Evolutionary conservation across 2,329 filamentous ascomycete species (phyloP).

Genomic region (Stachybotrys elegans): DNA sequence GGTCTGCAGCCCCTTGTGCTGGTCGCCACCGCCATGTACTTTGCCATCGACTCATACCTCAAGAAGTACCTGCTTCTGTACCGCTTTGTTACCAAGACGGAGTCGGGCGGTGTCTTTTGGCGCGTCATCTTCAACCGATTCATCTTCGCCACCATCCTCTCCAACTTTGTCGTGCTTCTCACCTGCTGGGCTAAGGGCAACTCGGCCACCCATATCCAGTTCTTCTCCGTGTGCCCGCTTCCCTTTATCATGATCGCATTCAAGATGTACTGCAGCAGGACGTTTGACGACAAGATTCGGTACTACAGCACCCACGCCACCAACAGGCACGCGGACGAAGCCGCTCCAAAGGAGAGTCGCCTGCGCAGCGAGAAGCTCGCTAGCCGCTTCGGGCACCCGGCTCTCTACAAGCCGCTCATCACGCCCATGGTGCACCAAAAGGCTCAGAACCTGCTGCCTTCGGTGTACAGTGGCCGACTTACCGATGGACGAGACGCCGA

Average conservation of each 20-base stretch:
- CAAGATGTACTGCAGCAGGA: conserved; percentile 74
- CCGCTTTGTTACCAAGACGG: conserved; percentile 93
- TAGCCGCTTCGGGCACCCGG: conserved; percentile 83
- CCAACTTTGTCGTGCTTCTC: conserved; percentile 73
- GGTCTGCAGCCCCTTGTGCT: conserved; percentile 84
- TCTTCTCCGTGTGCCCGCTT: conserved; percentile 67
- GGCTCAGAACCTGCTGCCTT: conserved; percentile 79
- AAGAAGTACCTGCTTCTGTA: conserved; percentile 96
- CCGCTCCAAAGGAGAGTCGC: conserved; percentile 45
- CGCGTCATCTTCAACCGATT: conserved; percentile 88
- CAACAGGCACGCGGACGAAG: conserved; percentile 38
- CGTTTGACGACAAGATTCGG: conserved; percentile 74
- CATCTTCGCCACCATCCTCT: conserved; percentile 72
- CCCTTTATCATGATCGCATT: conserved; percentile 75
- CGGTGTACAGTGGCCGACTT: conserved; percentile 78
- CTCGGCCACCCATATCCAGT: conserved; percentile 47
- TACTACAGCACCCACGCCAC: conserved; percentile 70
- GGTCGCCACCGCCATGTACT: conserved; percentile 83
- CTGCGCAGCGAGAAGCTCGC: conserved; percentile 64
- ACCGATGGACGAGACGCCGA: conserved; percentile 58
- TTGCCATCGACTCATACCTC: conserved; percentile 76
- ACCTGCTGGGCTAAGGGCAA: conserved; percentile 68
- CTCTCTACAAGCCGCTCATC: conserved; percentile 80
- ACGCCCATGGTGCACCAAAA: conserved; percentile 95
- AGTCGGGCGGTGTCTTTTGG: conserved; percentile 93